Percentiles rank a stretch among this genome's conserved stretches.
phyloP scores from a whole-genome alignment of 441 rosid species.

The Lepidium campestre region DNA sequence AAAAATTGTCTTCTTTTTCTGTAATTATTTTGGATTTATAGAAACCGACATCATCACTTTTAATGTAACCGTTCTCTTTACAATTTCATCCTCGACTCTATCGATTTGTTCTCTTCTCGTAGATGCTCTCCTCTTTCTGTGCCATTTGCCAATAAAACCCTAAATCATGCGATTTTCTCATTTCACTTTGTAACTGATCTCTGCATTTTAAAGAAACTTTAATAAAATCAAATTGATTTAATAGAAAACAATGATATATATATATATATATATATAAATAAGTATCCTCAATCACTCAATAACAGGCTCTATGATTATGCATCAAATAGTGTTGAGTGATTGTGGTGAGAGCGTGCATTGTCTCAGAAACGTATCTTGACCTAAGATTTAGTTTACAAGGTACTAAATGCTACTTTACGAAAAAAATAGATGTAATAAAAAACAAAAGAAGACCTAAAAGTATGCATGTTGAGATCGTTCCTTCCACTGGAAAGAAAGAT shows the following conservation, averaged over 20 bases:
- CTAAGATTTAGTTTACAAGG: neutral
- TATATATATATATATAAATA: too few relatives aligned
- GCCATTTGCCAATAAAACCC: slow-evolving; percentile 1
- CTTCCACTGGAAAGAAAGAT: too few relatives aligned
- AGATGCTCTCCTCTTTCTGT: neutral
- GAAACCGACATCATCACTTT: neutral
- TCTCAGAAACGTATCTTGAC: neutral
- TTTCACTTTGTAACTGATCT: neutral
- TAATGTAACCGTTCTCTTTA: neutral
- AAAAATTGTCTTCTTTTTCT: neutral
- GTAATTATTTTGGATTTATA: neutral
- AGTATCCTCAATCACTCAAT: too few relatives aligned
- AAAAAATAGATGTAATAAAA: neutral
- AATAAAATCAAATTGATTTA: too few relatives aligned
- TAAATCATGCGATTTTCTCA: neutral
- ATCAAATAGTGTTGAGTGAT: neutral
- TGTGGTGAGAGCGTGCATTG: neutral
- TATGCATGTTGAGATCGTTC: neutral
- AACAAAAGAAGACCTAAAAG: neutral
- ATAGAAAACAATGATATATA: too few relatives aligned
- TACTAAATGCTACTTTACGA: neutral
- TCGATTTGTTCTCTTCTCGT: slow-evolving; percentile 13
- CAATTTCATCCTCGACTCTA: slow-evolving; percentile 12
- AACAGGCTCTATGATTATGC: too few relatives aligned
- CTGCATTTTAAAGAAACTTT: too few relatives aligned